Percentiles rank a stretch among this genome's conserved stretches.
phyloP scores from a whole-genome alignment of 352 stramenopile species.

The Pythium volutum region DNA sequence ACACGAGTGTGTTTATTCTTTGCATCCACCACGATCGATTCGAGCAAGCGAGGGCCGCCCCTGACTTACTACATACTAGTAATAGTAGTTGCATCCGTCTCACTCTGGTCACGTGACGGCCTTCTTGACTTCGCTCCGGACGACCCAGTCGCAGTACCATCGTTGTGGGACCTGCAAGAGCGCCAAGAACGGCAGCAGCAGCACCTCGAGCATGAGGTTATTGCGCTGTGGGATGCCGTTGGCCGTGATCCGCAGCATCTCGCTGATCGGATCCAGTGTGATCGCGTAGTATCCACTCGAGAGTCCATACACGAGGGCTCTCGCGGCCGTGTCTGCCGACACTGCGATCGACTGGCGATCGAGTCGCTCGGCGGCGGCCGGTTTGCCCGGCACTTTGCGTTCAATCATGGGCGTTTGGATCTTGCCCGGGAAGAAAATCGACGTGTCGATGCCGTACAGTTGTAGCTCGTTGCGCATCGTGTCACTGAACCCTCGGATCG shows the following conservation, averaged over 20 bases:
- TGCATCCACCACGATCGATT: no score
- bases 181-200: conserved; percentile 30
- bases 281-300: conserved; percentile 49
- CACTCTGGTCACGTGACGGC: conserved; percentile 35
- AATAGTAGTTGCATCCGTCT: neutral
- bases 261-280: conserved; percentile 49
- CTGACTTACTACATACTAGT: no score
- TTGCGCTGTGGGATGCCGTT: neutral
- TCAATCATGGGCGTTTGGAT: conserved; percentile 31
- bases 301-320: conserved; percentile 59
- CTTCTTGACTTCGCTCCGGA: conserved; percentile 36
- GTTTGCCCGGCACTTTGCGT: neutral
- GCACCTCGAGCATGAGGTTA: conserved; percentile 36
- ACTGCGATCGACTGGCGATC: neutral
- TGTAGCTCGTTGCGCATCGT: conserved; percentile 72
- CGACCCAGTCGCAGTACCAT: conserved; percentile 5
- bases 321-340: conserved; percentile 32
- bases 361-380: conserved; percentile 8
- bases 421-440: conserved; percentile 89
- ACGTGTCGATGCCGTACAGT: conserved; percentile 77
- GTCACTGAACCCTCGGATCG: conserved; percentile 89
- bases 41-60: no score
- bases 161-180: conserved; percentile 9
- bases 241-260: conserved; percentile 31
- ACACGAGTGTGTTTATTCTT: no score